These are phyloP conservation scores for Castanea sativa DNA, from an alignment of 306 rosid species.

Conservation along the genomic window DNA sequence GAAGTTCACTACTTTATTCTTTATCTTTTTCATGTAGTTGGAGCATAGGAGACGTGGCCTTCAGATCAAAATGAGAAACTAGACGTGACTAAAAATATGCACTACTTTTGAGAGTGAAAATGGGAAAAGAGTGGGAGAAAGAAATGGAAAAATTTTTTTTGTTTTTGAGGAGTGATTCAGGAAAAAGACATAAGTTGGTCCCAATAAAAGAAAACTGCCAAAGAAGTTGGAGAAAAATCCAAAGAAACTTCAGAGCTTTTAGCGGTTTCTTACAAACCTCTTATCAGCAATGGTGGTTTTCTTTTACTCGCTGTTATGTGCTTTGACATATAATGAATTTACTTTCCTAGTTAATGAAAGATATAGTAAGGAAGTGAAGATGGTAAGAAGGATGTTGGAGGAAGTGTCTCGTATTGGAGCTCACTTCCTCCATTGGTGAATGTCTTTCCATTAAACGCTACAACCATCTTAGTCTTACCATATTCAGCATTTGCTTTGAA, in stretches of 20 bases:
- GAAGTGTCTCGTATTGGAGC: not conserved
- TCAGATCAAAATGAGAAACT: not conserved
- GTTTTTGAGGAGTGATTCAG: not conserved
- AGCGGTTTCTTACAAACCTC: not conserved
- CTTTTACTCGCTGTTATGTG: not conserved
- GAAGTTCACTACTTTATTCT: not conserved
- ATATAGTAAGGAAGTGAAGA: not conserved
- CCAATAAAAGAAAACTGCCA: not conserved
- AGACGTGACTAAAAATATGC: not conserved
- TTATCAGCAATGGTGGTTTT: not conserved
- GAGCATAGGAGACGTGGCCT: not conserved
- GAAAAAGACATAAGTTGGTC: not conserved
- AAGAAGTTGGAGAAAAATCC: not conserved
- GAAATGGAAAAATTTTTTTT: not conserved
- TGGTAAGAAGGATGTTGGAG: not conserved
- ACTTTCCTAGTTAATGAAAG: not conserved
- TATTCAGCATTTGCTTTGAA: not conserved
- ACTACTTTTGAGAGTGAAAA: not conserved
- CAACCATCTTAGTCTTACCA: not conserved
- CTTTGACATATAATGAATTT: not conserved
- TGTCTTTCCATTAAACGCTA: conserved; percentile 1
- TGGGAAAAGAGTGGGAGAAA: not conserved
- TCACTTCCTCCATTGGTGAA: not conserved
- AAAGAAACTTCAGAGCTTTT: not conserved
- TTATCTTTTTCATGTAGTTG: not conserved